phyloP scores from a whole-genome alignment of 192 early-diverging fungal genomes.

The Coemansia sp. region DNA sequence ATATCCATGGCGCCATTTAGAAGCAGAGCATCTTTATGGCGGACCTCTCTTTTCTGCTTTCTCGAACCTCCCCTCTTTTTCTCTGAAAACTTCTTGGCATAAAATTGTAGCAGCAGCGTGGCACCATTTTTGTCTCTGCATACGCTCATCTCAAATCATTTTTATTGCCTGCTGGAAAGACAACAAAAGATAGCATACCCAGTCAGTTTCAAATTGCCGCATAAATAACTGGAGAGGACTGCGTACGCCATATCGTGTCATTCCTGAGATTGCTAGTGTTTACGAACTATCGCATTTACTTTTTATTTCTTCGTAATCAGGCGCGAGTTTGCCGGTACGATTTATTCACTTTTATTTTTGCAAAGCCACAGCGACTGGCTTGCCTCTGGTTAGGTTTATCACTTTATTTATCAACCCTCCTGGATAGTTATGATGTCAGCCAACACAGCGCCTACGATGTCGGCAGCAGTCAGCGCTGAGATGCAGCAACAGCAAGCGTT shows the following conservation, averaged over 20 bases:
- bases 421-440: conserved; percentile 38
- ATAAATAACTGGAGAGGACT: background rate
- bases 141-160: background rate
- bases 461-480: conserved; percentile 2
- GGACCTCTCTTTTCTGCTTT: conserved; percentile 2
- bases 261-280: background rate
- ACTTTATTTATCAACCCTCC: background rate
- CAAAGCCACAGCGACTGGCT: background rate
- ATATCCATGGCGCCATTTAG: background rate
- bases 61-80: background rate
- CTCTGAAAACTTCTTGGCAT: conserved; percentile 5
- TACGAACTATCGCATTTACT: background rate
- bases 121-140: background rate
- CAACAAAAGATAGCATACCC: background rate
- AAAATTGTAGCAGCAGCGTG: background rate
- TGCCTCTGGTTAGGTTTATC: conserved; percentile 6
- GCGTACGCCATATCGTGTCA: background rate
- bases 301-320: background rate
- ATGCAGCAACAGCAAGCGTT: conserved; percentile 22
- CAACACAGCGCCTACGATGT: conserved; percentile 11
- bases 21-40: background rate
- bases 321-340: background rate
- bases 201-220: background rate
- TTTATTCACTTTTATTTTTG: background rate
- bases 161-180: background rate